A percentile compares a stretch with the other conserved stretches of the same genome.
Evolutionary conservation across 305 asterid genomes (phyloP).

Genomic region (Fraxinus baroniana): DNA sequence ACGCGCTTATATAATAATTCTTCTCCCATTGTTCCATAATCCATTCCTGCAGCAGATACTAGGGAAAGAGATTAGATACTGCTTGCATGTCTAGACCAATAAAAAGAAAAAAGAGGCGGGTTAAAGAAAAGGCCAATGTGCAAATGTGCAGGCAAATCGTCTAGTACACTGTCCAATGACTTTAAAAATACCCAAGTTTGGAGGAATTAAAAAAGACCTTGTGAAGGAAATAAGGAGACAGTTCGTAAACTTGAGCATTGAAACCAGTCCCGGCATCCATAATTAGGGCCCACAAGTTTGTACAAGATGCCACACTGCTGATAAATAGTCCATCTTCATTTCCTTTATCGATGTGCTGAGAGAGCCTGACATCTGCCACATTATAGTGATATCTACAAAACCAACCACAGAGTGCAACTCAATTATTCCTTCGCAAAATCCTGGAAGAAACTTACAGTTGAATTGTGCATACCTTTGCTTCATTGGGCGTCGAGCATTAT

Average conservation of each 20-base stretch:
- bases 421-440: slow-evolving; percentile 2
- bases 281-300: slow-evolving; percentile 69
- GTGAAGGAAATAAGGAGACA: slow-evolving; percentile 62
- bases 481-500: slow-evolving; percentile 59
- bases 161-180: not conserved
- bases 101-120: not conserved
- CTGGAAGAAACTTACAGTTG: not conserved
- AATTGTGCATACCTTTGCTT: slow-evolving; percentile 53
- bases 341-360: slow-evolving; percentile 71
- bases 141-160: not conserved
- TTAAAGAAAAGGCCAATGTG: not conserved
- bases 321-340: slow-evolving; percentile 59
- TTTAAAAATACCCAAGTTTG: not conserved
- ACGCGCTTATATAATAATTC: slow-evolving; percentile 62
- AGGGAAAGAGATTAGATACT: slow-evolving; percentile 7
- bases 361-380: slow-evolving; percentile 52
- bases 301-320: slow-evolving; percentile 64
- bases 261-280: slow-evolving; percentile 85
- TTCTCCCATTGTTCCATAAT: slow-evolving; percentile 71
- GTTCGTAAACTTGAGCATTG: slow-evolving; percentile 56
- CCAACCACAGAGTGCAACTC: not conserved
- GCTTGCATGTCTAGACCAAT: not conserved
- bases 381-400: slow-evolving; percentile 62
- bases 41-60: slow-evolving; percentile 56
- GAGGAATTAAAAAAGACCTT: slow-evolving; percentile 43